A percentile compares a stretch with the other conserved stretches of the same genome.
Evolutionary conservation across 2,329 filamentous ascomycete genomes (phyloP).

Genomic region (Aspergillus glaucus): DNA sequence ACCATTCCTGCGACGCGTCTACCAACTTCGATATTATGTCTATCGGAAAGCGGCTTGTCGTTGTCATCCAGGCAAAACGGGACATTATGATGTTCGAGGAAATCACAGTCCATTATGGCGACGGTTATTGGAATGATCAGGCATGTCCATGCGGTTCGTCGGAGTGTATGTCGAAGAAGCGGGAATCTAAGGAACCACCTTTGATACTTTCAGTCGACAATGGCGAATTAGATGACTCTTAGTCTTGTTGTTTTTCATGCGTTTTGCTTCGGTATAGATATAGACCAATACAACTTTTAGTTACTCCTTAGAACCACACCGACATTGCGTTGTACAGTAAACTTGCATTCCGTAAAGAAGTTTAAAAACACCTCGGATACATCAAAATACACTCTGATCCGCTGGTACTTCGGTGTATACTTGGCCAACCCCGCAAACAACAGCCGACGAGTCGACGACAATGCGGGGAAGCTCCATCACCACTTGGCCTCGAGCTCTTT

Average conservation of each 20-base stretch:
- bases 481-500: background rate
- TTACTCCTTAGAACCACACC: too few relatives aligned
- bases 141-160: conserved; percentile 7
- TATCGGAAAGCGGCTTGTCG: conserved; percentile 15
- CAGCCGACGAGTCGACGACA: conserved; percentile 1
- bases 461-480: conserved; percentile 4
- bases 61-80: conserved; percentile 14
- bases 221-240: background rate
- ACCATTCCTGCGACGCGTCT: conserved; percentile 28
- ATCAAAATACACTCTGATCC: too few relatives aligned
- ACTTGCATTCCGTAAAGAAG: too few relatives aligned
- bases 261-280: too few relatives aligned
- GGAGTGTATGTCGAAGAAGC: conserved; percentile 1
- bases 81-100: conserved; percentile 29
- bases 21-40: conserved; percentile 12
- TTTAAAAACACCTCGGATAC: too few relatives aligned
- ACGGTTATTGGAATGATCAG: conserved; percentile 18
- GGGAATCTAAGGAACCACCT: background rate
- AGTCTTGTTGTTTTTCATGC: background rate
- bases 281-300: too few relatives aligned
- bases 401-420: background rate
- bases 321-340: too few relatives aligned
- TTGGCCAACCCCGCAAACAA: conserved; percentile 1
- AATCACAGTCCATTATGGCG: conserved; percentile 29
- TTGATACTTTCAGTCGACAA: background rate